Percentiles rank a stretch among this genome's conserved stretches.
These are phyloP conservation scores for Chytriomyces hyalinus DNA, from an alignment of 192 early-diverging fungal genomes.

Conservation along the genomic window DNA sequence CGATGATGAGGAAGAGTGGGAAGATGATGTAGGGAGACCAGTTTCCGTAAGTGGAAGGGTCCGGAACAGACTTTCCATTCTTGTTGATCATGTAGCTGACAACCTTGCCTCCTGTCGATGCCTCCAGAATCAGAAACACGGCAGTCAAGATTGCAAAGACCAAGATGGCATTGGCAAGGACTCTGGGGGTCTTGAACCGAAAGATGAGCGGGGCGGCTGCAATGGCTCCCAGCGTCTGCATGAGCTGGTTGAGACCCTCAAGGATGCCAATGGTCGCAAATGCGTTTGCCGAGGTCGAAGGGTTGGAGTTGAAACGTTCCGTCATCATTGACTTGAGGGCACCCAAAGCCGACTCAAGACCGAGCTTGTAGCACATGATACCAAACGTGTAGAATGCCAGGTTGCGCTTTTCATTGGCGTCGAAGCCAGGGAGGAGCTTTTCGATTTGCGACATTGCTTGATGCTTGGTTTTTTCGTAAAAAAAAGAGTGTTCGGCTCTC, in stretches of 20 bases:
- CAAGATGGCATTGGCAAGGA: neutral
- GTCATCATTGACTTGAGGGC: too few relatives aligned
- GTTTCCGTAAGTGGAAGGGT: neutral
- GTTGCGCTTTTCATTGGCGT: constrained; percentile 40
- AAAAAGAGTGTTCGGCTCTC: too few relatives aligned
- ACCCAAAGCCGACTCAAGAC: neutral
- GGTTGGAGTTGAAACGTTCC: neutral
- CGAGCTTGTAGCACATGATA: constrained; percentile 53
- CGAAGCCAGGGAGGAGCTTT: constrained; percentile 3
- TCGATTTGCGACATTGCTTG: too few relatives aligned
- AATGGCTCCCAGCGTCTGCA: too few relatives aligned
- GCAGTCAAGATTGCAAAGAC: neutral
- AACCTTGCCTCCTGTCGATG: neutral
- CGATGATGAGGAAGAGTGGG: constrained; percentile 52
- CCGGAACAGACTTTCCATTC: constrained; percentile 23
- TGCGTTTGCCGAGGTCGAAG: neutral
- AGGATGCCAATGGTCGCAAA: neutral
- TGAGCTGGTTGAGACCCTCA: neutral
- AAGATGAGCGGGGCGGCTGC: too few relatives aligned
- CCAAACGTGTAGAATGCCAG: constrained; percentile 54
- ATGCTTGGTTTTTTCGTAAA: too few relatives aligned
- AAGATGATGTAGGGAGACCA: constrained; percentile 9
- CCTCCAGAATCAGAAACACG: neutral
- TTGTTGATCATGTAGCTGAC: neutral
- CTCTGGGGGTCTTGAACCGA: neutral